Evolutionary conservation across 2,329 filamentous ascomycete genomes (phyloP).

Genomic region (Coniochaeta sp.): DNA sequence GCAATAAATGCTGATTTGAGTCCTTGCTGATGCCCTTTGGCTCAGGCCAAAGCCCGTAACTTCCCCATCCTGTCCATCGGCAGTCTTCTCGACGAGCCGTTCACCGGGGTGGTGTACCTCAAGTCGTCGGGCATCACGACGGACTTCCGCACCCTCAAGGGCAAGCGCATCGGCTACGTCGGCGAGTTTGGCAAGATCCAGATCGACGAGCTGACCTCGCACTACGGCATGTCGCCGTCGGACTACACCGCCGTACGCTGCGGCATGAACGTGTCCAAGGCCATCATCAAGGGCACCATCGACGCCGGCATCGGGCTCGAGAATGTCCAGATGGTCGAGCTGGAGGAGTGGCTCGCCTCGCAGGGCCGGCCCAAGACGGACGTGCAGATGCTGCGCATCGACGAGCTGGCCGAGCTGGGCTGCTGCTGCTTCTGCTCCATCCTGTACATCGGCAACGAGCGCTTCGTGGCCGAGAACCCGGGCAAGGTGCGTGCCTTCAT

Average conservation of each 20-base stretch:
- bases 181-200: conserved; percentile 80
- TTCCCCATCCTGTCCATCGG: conserved; percentile 69
- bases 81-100: conserved; percentile 71
- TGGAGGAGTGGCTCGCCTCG: conserved; percentile 64
- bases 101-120: conserved; percentile 72
- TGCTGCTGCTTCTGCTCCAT: conserved; percentile 83
- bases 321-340: conserved; percentile 78
- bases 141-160: conserved; percentile 68
- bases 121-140: conserved; percentile 66
- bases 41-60: conserved; percentile 63
- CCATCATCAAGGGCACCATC: conserved; percentile 65
- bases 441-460: conserved; percentile 72
- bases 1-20: background rate
- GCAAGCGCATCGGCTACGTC: conserved; percentile 72
- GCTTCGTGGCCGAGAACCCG: conserved; percentile 58
- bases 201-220: conserved; percentile 71
- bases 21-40: background rate
- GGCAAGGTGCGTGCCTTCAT: conserved; percentile 62
- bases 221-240: conserved; percentile 66
- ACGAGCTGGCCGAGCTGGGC: conserved; percentile 70
- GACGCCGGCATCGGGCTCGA: conserved; percentile 68
- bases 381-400: conserved; percentile 75
- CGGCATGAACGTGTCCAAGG: conserved; percentile 75
- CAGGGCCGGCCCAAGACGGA: conserved; percentile 58
- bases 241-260: conserved; percentile 74